Conservation (phyloP, 73 alveolate genomes). For the Paramecium sexaurelia region DNA sequence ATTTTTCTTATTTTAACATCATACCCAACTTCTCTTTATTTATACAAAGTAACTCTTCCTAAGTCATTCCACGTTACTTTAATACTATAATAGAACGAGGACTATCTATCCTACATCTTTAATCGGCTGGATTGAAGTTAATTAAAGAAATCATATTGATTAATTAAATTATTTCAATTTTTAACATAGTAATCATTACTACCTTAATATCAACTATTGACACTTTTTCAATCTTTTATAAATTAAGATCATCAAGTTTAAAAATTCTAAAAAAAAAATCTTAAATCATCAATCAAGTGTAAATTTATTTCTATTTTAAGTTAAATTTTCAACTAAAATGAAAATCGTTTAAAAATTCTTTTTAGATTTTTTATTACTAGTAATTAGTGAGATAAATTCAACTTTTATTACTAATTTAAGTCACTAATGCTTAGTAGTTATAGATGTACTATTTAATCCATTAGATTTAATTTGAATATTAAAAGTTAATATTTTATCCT, state of each 20-base stretch:
- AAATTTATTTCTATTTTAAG: too few species aligned
- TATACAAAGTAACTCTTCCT: background rate
- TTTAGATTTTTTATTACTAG: too few species aligned
- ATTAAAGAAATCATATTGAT: conserved; percentile 20
- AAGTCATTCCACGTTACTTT: background rate
- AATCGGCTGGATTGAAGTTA: conserved; percentile 48
- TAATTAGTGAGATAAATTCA: too few species aligned
- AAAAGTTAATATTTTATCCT: background rate
- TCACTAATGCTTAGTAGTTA: too few species aligned
- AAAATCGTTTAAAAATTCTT: too few species aligned
- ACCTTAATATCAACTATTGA: background rate
- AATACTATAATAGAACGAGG: conserved; percentile 4
- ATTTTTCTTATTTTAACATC: background rate
- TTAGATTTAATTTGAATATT: too few species aligned
- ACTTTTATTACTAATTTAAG: too few species aligned
- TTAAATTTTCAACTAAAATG: too few species aligned
- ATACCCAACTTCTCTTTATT: conserved; percentile 9
- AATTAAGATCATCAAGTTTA: too few species aligned
- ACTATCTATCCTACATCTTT: background rate
- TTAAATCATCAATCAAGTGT: too few species aligned
- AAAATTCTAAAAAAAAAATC: too few species aligned
- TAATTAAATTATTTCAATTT: background rate
- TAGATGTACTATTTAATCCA: too few species aligned
- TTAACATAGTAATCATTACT: background rate
- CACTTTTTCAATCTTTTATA: background rate